These are phyloP conservation scores for Quercus mongolica DNA, from an alignment of 306 rosid genomes.

Conservation along the genomic window DNA sequence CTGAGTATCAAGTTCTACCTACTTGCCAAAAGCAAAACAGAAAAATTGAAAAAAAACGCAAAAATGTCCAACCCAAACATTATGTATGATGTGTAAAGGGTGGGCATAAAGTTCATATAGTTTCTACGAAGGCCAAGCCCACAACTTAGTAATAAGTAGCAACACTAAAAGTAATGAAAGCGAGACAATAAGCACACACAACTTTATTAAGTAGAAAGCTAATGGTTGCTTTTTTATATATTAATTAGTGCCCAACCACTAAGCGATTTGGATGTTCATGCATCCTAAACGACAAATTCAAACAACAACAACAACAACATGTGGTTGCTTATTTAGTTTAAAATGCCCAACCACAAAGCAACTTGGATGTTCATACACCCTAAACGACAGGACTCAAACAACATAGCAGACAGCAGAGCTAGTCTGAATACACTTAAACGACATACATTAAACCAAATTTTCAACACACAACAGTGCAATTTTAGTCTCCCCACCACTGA, in stretches of 20 bases:
- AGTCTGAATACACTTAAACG: constrained; percentile 22
- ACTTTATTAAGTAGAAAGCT: background rate
- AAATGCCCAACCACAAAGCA: constrained; percentile 53
- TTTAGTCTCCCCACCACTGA: constrained; percentile 74
- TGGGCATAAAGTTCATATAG: background rate
- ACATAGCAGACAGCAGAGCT: background rate
- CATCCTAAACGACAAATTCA: constrained; percentile 18
- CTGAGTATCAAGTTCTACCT: too few species aligned
- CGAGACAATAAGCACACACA: background rate
- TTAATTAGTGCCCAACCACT: constrained; percentile 40
- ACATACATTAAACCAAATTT: constrained; percentile 21
- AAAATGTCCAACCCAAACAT: background rate
- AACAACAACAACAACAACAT: constrained; percentile 8
- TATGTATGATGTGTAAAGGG: background rate
- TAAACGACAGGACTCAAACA: constrained; percentile 3
- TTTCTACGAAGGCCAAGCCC: too few species aligned
- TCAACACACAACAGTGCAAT: constrained; percentile 12
- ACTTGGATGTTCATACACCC: constrained; percentile 26
- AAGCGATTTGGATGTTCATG: constrained; percentile 33
- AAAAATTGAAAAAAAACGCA: background rate
- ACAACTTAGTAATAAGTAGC: too few species aligned
- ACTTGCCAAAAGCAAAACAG: too few species aligned
- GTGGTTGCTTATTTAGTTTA: constrained; percentile 57
- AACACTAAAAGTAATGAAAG: background rate
- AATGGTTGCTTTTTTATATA: constrained; percentile 56